Conservation (phyloP, 768 basidiomycete species). For the Panaeolus cyanescens region DNA sequence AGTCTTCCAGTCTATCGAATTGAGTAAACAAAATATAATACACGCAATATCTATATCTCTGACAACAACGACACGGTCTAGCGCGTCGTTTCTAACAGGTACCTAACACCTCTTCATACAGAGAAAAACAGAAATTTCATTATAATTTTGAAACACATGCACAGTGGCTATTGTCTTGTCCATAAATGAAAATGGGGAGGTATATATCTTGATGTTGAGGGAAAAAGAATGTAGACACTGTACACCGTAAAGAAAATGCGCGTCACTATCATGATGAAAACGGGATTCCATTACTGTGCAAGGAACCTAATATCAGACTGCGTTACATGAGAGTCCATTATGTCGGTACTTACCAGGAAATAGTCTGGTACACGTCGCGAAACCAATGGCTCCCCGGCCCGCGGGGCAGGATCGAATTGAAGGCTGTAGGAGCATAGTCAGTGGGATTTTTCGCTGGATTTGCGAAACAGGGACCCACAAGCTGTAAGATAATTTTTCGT, state of each 20-base stretch:
- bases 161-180: constrained; percentile 1
- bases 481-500: constrained; percentile 95
- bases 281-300: constrained; percentile 19
- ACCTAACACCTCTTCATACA: not conserved
- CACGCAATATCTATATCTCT: no score
- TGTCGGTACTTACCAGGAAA: constrained; percentile 70
- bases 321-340: not conserved
- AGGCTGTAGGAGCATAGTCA: constrained; percentile 54
- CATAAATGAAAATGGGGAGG: constrained; percentile 21
- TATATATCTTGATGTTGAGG: constrained; percentile 27
- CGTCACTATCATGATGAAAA: constrained; percentile 32
- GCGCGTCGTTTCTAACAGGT: not conserved
- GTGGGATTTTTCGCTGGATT: not conserved
- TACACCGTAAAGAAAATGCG: constrained; percentile 33
- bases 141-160: constrained; percentile 1
- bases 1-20: no score
- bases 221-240: constrained; percentile 19
- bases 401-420: constrained; percentile 99
- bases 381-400: constrained; percentile 97
- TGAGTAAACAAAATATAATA: no score
- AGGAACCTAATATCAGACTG: not conserved
- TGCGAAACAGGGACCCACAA: constrained; percentile 57
- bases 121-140: not conserved
- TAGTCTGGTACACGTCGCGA: constrained; percentile 94
- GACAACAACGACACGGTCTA: no score